A percentile compares a stretch with the other conserved stretches of the same genome.
These are phyloP conservation scores for Diplocarpon rosae DNA, from an alignment of 2,329 filamentous ascomycete genomes.

Conservation along the genomic window DNA sequence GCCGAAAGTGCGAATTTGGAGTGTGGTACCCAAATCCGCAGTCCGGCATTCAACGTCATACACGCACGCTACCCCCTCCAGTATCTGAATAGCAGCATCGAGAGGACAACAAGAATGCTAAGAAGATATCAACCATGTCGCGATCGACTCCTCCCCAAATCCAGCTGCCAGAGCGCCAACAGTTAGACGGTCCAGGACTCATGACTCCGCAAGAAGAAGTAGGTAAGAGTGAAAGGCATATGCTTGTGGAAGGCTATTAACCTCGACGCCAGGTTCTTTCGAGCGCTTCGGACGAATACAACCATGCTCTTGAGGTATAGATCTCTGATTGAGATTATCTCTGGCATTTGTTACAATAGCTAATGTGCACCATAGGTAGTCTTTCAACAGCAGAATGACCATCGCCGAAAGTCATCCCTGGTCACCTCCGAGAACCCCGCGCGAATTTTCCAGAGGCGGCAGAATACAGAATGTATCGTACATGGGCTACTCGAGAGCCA, in stretches of 20 bases:
- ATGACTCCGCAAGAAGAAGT: constrained; percentile 16
- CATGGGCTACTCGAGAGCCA: constrained; percentile 54
- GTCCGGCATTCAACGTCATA: too few species aligned
- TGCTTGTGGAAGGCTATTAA: background rate
- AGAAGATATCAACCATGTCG: constrained; percentile 8
- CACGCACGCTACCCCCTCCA: too few species aligned
- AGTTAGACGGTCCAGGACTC: constrained; percentile 9
- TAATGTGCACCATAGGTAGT: constrained; percentile 35
- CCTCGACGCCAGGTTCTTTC: constrained; percentile 14
- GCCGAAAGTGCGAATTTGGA: too few species aligned
- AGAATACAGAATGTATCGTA: constrained; percentile 49
- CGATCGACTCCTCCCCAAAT: constrained; percentile 9
- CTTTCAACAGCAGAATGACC: constrained; percentile 49
- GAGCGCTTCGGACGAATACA: constrained; percentile 27
- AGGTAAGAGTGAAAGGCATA: background rate
- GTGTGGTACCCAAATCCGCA: too few species aligned
- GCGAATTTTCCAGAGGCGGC: constrained; percentile 29
- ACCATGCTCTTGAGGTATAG: constrained; percentile 34
- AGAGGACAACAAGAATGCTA: background rate
- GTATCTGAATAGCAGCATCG: background rate
- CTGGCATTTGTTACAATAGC: background rate
- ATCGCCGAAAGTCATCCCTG: constrained; percentile 56
- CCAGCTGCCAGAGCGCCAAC: constrained; percentile 9
- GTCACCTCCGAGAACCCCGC: constrained; percentile 38
- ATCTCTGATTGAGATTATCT: background rate